phyloP scores from a whole-genome alignment of 257 asterid species.

The Solanum sejunctum region DNA sequence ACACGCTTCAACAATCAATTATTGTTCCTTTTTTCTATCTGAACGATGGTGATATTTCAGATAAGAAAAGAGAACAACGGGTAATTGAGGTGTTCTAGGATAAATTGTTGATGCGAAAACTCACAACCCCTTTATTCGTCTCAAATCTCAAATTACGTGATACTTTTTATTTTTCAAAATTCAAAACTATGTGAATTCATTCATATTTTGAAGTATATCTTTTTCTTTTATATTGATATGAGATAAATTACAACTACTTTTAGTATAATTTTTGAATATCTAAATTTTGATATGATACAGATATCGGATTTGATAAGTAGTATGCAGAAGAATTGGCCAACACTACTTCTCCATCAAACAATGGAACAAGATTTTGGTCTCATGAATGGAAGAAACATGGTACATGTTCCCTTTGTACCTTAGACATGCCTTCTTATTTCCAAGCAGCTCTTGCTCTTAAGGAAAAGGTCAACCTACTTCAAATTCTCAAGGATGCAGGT shows the following conservation, averaged over 20 bases:
- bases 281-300: not conserved
- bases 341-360: constrained; percentile 31
- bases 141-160: not conserved
- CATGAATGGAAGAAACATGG: constrained; percentile 49
- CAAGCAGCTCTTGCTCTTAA: constrained; percentile 22
- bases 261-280: no score
- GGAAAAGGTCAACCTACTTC: constrained; percentile 8
- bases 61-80: no score
- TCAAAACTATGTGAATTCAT: no score
- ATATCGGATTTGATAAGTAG: constrained; percentile 8
- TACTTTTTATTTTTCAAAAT: not conserved
- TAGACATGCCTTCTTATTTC: constrained; percentile 24
- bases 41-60: no score
- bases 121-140: no score
- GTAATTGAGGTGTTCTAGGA: no score
- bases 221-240: no score
- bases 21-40: no score
- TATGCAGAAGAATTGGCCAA: constrained; percentile 29
- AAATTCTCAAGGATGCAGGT: constrained; percentile 18
- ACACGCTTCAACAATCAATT: no score
- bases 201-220: no score
- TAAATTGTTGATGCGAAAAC: no score
- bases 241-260: no score
- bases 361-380: constrained; percentile 18
- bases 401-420: constrained; percentile 23